Conservation (phyloP, 2,329 filamentous ascomycete genomes). For the Diaporthe nobilis region DNA sequence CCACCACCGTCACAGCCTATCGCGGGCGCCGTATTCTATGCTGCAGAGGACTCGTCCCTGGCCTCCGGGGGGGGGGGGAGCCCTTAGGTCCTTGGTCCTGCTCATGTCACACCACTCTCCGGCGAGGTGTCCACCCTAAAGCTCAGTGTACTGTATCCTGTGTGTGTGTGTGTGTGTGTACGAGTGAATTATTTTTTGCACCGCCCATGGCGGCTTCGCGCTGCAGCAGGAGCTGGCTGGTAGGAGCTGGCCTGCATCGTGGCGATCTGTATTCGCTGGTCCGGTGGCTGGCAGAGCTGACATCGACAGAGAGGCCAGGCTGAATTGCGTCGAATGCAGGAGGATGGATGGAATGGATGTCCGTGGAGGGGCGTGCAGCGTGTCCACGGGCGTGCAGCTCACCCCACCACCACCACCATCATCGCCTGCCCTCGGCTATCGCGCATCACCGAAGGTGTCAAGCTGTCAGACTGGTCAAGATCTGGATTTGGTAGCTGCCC, state of each 20-base stretch:
- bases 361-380: background rate
- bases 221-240: constrained; percentile 19
- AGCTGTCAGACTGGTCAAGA: constrained; percentile 17
- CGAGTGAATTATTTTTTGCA: background rate
- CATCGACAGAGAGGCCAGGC: background rate
- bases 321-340: background rate
- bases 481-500: constrained; percentile 22
- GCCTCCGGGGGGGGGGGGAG: background rate
- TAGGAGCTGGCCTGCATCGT: constrained; percentile 12
- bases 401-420: constrained; percentile 20
- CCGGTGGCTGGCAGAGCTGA: background rate
- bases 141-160: background rate
- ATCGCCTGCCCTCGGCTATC: constrained; percentile 34
- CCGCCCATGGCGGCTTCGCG: constrained; percentile 21
- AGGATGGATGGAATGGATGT: background rate
- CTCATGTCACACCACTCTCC: constrained; percentile 22
- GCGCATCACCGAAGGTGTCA: constrained; percentile 30
- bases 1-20: constrained; percentile 7
- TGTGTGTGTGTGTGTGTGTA: background rate
- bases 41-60: constrained; percentile 18
- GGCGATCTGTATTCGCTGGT: constrained; percentile 2
- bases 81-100: constrained; percentile 3
- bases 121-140: background rate
- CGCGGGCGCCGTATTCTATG: background rate
- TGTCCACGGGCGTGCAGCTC: background rate